Percentiles rank a stretch among this genome's conserved stretches.
Conservation (phyloP, 2,329 filamentous ascomycete genomes). For the Teratosphaeria pseudoeucalypti region DNA sequence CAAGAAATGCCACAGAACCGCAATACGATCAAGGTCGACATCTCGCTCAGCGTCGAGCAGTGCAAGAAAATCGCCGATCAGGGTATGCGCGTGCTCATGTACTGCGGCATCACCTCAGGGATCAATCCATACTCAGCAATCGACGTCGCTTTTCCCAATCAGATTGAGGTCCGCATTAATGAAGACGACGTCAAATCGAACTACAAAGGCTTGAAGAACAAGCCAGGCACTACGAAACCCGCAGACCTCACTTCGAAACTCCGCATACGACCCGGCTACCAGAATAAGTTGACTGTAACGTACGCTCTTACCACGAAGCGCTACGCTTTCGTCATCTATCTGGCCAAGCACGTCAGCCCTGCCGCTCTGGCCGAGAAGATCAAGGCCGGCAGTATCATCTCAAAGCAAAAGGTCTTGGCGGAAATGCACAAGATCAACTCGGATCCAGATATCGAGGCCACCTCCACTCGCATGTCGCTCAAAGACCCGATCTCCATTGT, state of each 20-base stretch:
- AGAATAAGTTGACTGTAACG: slow-evolving; percentile 72
- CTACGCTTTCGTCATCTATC: slow-evolving; percentile 52
- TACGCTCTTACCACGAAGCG: slow-evolving; percentile 83
- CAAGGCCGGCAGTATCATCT: slow-evolving; percentile 58
- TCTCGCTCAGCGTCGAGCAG: slow-evolving; percentile 44
- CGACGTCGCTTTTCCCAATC: slow-evolving; percentile 81
- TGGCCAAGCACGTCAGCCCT: slow-evolving; percentile 65
- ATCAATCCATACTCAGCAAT: slow-evolving; percentile 43
- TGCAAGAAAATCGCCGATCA: slow-evolving; percentile 50
- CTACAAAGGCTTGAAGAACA: slow-evolving; percentile 87
- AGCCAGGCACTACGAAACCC: slow-evolving; percentile 85
- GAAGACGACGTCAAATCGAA: slow-evolving; percentile 84
- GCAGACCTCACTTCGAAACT: slow-evolving; percentile 78
- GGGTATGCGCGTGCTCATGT: slow-evolving; percentile 67
- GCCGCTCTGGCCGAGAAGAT: slow-evolving; percentile 61
- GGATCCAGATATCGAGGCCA: slow-evolving; percentile 81
- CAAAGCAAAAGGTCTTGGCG: slow-evolving; percentile 68
- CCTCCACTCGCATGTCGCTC: slow-evolving; percentile 76
- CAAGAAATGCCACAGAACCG: slow-evolving; percentile 51
- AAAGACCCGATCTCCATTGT: slow-evolving; percentile 88
- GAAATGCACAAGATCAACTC: slow-evolving; percentile 65
- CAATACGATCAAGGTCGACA: slow-evolving; percentile 49
- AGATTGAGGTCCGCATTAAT: slow-evolving; percentile 88
- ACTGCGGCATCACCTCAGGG: slow-evolving; percentile 52
- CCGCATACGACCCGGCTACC: slow-evolving; percentile 57